phyloP scores from a whole-genome alignment of 2,329 filamentous ascomycete genomes.

The Fusarium nelsonii region DNA sequence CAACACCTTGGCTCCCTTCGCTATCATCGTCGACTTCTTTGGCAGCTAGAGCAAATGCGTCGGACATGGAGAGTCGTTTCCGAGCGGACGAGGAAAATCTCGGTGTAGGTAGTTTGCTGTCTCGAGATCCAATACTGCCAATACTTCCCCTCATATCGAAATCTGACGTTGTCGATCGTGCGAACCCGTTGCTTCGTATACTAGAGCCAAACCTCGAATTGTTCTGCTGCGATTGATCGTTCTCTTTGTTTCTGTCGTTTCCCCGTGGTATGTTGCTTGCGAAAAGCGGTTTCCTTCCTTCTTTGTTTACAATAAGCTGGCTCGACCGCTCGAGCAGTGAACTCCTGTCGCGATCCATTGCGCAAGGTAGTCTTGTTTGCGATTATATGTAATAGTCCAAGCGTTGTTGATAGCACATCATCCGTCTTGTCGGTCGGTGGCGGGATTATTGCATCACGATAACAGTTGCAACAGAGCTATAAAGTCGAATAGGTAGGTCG shows the following conservation, averaged over 20 bases:
- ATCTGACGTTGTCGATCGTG: slow-evolving; percentile 48
- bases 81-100: slow-evolving; percentile 49
- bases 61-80: slow-evolving; percentile 56
- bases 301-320: slow-evolving; percentile 55
- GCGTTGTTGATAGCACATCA: slow-evolving; percentile 39
- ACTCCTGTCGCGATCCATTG: slow-evolving; percentile 48
- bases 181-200: slow-evolving; percentile 26
- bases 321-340: slow-evolving; percentile 42
- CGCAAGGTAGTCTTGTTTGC: neutral
- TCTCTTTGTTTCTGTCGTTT: slow-evolving; percentile 43
- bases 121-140: slow-evolving; percentile 46
- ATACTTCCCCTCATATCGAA: slow-evolving; percentile 39
- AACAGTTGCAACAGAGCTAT: slow-evolving; percentile 1
- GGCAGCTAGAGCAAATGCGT: slow-evolving; percentile 56
- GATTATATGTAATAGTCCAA: slow-evolving; percentile 25
- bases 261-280: slow-evolving; percentile 41
- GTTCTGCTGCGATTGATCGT: slow-evolving; percentile 30
- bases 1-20: slow-evolving; percentile 48
- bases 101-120: slow-evolving; percentile 54
- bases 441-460: slow-evolving; percentile 46
- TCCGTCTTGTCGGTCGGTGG: slow-evolving; percentile 15
- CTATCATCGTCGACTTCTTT: slow-evolving; percentile 48
- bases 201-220: slow-evolving; percentile 28
- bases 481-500: slow-evolving; percentile 7
- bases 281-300: slow-evolving; percentile 59